A percentile compares a stretch with the other conserved stretches of the same genome.
Evolutionary conservation across 345 rosid species (phyloP).

Genomic region (Acer yangbiense): DNA sequence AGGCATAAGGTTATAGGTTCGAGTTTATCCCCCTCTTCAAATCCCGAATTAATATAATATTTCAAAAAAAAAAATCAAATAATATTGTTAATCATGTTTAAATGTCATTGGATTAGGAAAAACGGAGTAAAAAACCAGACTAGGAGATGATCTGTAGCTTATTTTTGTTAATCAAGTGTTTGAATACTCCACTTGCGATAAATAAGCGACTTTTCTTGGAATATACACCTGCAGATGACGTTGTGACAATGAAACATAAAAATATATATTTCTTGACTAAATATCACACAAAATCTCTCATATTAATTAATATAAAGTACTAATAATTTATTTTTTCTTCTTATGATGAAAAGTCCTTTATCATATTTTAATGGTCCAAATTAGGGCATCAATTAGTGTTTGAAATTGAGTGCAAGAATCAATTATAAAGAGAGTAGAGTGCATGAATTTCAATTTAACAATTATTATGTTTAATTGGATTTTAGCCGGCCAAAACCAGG

Average conservation of each 20-base stretch:
- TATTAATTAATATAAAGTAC: no score
- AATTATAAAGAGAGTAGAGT: not conserved
- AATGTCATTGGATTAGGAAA: no score
- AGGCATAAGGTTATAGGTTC: no score
- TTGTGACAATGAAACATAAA: constrained; percentile 6
- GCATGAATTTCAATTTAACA: not conserved
- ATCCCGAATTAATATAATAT: no score
- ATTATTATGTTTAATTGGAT: not conserved
- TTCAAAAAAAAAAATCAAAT: no score
- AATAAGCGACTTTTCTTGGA: not conserved
- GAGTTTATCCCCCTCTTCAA: no score
- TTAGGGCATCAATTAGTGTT: not conserved
- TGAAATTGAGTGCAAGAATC: constrained; percentile 7
- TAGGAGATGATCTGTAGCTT: no score
- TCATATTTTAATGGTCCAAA: not conserved
- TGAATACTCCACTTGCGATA: constrained; percentile 2
- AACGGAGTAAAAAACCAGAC: no score
- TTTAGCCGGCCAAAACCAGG: constrained; percentile 36
- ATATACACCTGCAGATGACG: constrained; percentile 19
- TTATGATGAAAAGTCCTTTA: not conserved
- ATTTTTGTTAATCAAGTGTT: not conserved
- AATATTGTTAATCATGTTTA: no score
- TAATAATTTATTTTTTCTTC: no score
- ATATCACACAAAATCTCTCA: not conserved
- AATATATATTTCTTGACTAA: constrained; percentile 6